These are phyloP conservation scores for Aphanomyces euteiches DNA, from an alignment of 352 stramenopile species.

Conservation along the genomic window DNA sequence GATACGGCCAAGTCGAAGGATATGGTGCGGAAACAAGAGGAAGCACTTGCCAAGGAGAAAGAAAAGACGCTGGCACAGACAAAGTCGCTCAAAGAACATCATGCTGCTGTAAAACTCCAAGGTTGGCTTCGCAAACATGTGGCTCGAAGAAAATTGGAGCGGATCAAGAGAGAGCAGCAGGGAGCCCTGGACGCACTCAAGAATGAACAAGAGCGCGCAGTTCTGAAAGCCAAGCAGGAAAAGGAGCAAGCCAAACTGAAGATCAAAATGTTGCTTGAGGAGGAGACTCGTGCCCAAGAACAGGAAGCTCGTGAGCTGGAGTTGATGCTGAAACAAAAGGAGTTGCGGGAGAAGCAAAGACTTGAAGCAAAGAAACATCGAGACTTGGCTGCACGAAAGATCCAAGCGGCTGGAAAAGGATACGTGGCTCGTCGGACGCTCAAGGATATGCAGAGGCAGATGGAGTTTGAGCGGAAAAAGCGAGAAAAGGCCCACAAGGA, in stretches of 20 bases:
- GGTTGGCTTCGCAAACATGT: slow-evolving; percentile 55
- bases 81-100: slow-evolving; percentile 44
- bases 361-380: slow-evolving; percentile 44
- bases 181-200: slow-evolving; percentile 52
- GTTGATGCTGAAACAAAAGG: slow-evolving; percentile 69
- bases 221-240: slow-evolving; percentile 53
- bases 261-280: slow-evolving; percentile 67
- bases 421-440: slow-evolving; percentile 57
- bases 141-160: slow-evolving; percentile 40
- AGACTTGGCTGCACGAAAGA: slow-evolving; percentile 44
- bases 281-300: slow-evolving; percentile 55
- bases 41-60: slow-evolving; percentile 38
- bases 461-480: slow-evolving; percentile 61
- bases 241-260: slow-evolving; percentile 63
- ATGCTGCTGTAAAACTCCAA: slow-evolving; percentile 64
- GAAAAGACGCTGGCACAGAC: slow-evolving; percentile 46
- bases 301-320: slow-evolving; percentile 71
- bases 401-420: slow-evolving; percentile 53
- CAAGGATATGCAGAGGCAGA: slow-evolving; percentile 53
- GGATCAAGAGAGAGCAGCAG: slow-evolving; percentile 48
- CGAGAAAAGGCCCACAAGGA: slow-evolving; percentile 32
- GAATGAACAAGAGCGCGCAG: slow-evolving; percentile 54
- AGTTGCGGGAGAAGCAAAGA: slow-evolving; percentile 56
- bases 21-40: slow-evolving; percentile 45
- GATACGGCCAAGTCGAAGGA: slow-evolving; percentile 49